phyloP scores from a whole-genome alignment of 495 filamentous ascomycete species.

The Penicillium pancosmium region DNA sequence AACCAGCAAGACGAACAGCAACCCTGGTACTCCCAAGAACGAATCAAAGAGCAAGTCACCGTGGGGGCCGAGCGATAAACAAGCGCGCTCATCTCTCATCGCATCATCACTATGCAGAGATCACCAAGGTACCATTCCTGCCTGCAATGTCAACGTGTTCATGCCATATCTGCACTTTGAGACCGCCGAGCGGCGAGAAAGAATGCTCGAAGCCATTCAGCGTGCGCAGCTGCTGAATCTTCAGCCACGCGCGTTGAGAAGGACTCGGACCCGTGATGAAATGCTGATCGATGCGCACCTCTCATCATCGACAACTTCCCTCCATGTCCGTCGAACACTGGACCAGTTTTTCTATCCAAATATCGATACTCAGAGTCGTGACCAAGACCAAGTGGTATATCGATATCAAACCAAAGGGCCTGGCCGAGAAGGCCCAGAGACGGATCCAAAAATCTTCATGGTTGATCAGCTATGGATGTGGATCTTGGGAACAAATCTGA shows the following conservation, averaged over 20 bases:
- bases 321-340: constrained; percentile 69
- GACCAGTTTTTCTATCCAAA: constrained; percentile 75
- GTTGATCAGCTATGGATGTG: constrained; percentile 77
- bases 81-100: constrained; percentile 16
- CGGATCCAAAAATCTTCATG: constrained; percentile 73
- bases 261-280: constrained; percentile 53
- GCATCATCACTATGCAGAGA: constrained; percentile 38
- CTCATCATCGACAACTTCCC: constrained; percentile 51
- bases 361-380: constrained; percentile 66
- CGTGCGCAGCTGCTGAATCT: constrained; percentile 41
- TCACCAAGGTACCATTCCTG: constrained; percentile 17
- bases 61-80: constrained; percentile 26
- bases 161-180: constrained; percentile 76
- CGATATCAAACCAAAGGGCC: constrained; percentile 55
- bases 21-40: constrained; percentile 34
- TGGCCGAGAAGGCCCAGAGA: constrained; percentile 30
- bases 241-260: constrained; percentile 27
- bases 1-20: constrained; percentile 39
- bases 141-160: constrained; percentile 59
- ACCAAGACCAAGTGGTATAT: constrained; percentile 72
- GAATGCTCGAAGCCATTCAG: constrained; percentile 64
- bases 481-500: constrained; percentile 65
- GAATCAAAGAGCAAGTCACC: constrained; percentile 43
- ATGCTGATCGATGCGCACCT: constrained; percentile 68
- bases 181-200: constrained; percentile 54